These are phyloP conservation scores for Cornus controversa DNA, from an alignment of 148 eudicot genomes.

Conservation along the genomic window DNA sequence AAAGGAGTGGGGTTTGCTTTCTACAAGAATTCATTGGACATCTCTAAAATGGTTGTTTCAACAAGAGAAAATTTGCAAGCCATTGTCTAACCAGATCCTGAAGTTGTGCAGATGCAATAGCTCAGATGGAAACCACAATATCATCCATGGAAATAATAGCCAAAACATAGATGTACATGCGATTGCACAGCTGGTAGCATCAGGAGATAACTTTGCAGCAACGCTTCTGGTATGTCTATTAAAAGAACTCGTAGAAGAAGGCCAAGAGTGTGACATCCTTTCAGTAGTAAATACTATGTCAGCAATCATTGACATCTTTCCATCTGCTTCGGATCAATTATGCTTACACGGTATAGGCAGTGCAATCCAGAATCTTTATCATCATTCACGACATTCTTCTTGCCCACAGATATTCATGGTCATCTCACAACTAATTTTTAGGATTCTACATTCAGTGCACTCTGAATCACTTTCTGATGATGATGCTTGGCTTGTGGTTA, in stretches of 20 bases:
- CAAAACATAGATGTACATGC: slow-evolving; percentile 32
- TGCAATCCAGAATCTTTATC: slow-evolving; percentile 51
- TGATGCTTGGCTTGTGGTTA: slow-evolving; percentile 66
- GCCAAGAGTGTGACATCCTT: slow-evolving; percentile 45
- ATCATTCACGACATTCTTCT: slow-evolving; percentile 32
- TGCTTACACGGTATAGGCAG: slow-evolving; percentile 68
- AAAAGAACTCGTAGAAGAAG: slow-evolving; percentile 46
- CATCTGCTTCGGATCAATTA: slow-evolving; percentile 82
- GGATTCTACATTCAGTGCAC: slow-evolving; percentile 49
- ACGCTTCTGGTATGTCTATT: slow-evolving; percentile 52
- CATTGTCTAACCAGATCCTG: slow-evolving; percentile 63
- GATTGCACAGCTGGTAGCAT: slow-evolving; percentile 58
- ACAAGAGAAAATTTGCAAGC: slow-evolving; percentile 69
- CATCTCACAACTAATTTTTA: slow-evolving; percentile 53
- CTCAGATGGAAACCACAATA: slow-evolving; percentile 25
- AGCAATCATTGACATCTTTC: slow-evolving; percentile 43
- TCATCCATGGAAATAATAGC: slow-evolving; percentile 23
- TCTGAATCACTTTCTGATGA: slow-evolving; percentile 52
- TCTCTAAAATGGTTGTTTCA: slow-evolving; percentile 90
- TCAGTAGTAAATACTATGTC: slow-evolving; percentile 45
- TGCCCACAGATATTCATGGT: slow-evolving; percentile 31
- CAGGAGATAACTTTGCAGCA: slow-evolving; percentile 65
- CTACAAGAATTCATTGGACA: slow-evolving; percentile 51
- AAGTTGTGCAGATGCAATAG: slow-evolving; percentile 51
- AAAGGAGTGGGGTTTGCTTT: slow-evolving; percentile 64